Evolutionary conservation across 768 basidiomycete genomes (phyloP), one percentile per base, ranked within the genome.

Genomic region (Sutorius australiensis): DNA sequence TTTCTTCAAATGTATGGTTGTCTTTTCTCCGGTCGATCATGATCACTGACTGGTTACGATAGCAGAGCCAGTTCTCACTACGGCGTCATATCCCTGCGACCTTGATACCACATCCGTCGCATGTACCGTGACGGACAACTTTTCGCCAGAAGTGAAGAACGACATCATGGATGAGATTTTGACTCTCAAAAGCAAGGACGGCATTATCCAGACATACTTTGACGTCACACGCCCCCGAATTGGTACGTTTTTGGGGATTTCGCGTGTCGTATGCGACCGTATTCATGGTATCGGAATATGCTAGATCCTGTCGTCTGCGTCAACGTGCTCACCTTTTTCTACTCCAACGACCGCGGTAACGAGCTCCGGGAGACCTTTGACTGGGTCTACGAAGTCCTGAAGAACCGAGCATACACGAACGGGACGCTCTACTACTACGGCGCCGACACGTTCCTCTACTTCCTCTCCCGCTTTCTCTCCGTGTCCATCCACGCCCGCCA

Each of bases 91-190:
- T 28, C 62, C 62, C 3, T 52, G 17, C 21, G 63, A 65, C 19
- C 44, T 62, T 10, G 63, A 65, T 14, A 59, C 59, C 1, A 63
- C 60, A 1, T 61, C 62, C 6, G 34, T 63, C 2, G 54, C 62
- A 5, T 63, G 63, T 21, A 59, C 46, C 6, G 56, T 61, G 32
- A 59, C 49, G 3, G 47, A 50, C 14, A 43, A 61, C 13, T 16
- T 58, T 2, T 55, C 53, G 10, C 34, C 6, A 16, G 62, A 54
- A 28, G 55, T 49, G 16, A 63, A 63, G 37, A 48, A 64, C 37
- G 59, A 53, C 27, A 64, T 64, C 43, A 61, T 64, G 59, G 4
- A 64, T 7, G 55, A 63, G 27, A 62, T 61, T n/a, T 30, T 55
- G 43, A 45, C 48, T 1, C 21, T 64, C 19, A 64, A 41, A 27